Base-by-base conservation (phyloP, 2,329 filamentous ascomycete genomes). In the Aspergillus fumigatiaffinis region DNA sequence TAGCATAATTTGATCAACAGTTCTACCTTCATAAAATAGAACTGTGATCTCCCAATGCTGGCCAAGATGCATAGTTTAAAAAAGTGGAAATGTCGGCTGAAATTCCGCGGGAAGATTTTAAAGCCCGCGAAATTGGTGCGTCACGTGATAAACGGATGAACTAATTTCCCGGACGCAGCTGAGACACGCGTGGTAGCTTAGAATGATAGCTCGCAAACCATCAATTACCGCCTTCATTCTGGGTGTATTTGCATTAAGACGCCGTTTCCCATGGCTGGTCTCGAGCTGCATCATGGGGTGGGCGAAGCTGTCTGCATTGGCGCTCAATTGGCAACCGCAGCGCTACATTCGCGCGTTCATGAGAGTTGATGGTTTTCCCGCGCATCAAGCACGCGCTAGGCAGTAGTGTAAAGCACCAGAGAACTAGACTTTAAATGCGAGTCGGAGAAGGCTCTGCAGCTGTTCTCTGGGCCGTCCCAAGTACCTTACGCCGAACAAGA, bases 111-210 rank as follows among this genome's bases (percentile, higher is more conserved):
- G 23, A 53, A 25, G 52, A 56, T 57, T 66, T 66, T 64, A 64
- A 64, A 63, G 55, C 35, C 42, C 51, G 56, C 20, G 54, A 38
- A 38, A 50, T 54, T 66, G 66, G 66, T 53, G 65, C 29, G 41
- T 0, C 66, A 69, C 62, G 67, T 68, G 65, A 68, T 29, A 12
- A 4, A 0, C 60, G 63, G 65, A 57, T 54, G n/a, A 58, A 64
- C 10, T 3, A 2, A 53, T 60, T 23, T 46, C 56, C 64, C 63
- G 52, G 12, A 20, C 14, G 12, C 28, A 17, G 14, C 14, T 17
- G 32, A 2, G 14, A 35, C 14, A 35, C 4, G 10, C 29, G 14
- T 35, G 14, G 14, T 35, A 35, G 32, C 5, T 35, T 3, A 51
- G 28, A 28, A 21, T 25, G 50, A 10, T 23, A 35, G 28, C 28